A percentile compares a stretch with the other conserved stretches of the same genome.
Evolutionary conservation across 306 rosid species (phyloP).

Genomic region (Myrica gale): DNA sequence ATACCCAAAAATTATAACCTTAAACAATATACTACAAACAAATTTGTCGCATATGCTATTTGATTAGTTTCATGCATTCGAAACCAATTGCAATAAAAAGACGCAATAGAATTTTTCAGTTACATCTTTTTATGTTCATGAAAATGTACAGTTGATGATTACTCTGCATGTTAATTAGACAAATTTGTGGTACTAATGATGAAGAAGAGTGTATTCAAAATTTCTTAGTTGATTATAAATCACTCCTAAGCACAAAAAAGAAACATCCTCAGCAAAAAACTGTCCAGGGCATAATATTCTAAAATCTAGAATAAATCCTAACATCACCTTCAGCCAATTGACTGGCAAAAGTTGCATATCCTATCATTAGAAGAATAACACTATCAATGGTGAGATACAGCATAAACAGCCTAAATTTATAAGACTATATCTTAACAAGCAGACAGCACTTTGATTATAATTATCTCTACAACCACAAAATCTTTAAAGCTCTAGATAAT

Average conservation of each 20-base stretch:
- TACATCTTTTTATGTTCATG: no score
- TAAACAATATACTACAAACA: not conserved
- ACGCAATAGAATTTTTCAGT: no score
- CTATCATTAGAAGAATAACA: not conserved
- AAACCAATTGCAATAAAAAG: no score
- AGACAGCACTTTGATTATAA: no score
- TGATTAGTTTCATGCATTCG: not conserved
- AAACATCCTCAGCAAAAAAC: not conserved
- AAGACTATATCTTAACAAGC: not conserved
- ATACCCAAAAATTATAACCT: not conserved
- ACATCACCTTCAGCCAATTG: not conserved
- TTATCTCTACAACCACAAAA: no score
- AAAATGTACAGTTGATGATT: not conserved
- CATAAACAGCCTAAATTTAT: not conserved
- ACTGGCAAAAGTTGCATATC: not conserved
- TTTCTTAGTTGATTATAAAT: not conserved
- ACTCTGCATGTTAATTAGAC: not conserved
- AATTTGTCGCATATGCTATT: not conserved
- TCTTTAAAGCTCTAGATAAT: not conserved
- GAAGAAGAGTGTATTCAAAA: not conserved
- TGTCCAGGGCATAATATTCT: not conserved
- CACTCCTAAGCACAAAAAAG: not conserved
- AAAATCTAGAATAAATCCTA: not conserved
- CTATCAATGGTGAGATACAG: not conserved
- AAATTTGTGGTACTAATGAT: not conserved